Evolutionary conservation across 2,329 filamentous ascomycete species (phyloP).

Genomic region (Tolypocladium endophyticum): DNA sequence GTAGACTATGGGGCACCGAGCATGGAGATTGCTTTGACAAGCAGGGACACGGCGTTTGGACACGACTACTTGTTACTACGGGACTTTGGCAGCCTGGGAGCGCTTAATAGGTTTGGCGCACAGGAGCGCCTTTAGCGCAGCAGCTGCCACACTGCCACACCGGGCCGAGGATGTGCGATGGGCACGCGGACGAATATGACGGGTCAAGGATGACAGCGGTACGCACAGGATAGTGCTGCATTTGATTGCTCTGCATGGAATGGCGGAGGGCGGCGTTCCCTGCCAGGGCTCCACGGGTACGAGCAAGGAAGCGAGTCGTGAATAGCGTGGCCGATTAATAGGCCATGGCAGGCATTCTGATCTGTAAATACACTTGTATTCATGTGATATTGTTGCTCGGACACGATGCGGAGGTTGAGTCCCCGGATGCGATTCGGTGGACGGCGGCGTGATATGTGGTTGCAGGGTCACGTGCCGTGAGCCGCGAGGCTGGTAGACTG

Average conservation of each 20-base stretch:
- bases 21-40: background rate
- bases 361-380: background rate
- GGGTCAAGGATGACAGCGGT: background rate
- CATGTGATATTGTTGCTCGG: background rate
- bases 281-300: background rate
- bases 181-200: background rate
- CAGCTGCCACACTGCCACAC: background rate
- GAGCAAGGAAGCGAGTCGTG: background rate
- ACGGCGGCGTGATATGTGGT: too few relatives aligned
- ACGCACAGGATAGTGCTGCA: background rate
- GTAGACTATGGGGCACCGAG: background rate
- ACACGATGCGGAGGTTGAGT: background rate
- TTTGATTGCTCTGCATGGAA: background rate
- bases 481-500: background rate
- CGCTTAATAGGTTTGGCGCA: background rate
- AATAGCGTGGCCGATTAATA: background rate
- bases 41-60: background rate
- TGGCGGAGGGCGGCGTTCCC: background rate
- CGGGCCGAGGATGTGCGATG: background rate
- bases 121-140: background rate
- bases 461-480: background rate
- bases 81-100: background rate
- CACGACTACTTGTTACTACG: background rate
- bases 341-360: background rate
- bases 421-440: too few relatives aligned